Evolutionary conservation across 1,139 yeast species (phyloP).

Genomic region (Candida gigantensis): DNA sequence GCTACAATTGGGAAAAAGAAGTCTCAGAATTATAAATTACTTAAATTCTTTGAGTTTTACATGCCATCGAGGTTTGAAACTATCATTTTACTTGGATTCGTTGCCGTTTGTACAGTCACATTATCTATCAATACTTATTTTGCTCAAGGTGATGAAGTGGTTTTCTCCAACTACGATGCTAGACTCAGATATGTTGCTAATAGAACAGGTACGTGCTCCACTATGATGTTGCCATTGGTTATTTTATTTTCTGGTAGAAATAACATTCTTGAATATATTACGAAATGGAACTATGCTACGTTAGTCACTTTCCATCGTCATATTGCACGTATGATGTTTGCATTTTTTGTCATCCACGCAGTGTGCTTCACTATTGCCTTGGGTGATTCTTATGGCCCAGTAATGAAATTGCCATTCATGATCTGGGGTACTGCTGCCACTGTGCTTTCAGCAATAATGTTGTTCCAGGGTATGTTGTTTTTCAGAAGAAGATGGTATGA

Average conservation of each 20-base stretch:
- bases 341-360: slow-evolving; percentile 38
- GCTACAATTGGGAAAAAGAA: slow-evolving; percentile 27
- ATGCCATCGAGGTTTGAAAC: slow-evolving; percentile 64
- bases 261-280: slow-evolving; percentile 48
- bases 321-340: slow-evolving; percentile 45
- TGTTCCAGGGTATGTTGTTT: slow-evolving; percentile 48
- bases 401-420: slow-evolving; percentile 35
- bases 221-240: slow-evolving; percentile 48
- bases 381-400: slow-evolving; percentile 16
- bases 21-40: slow-evolving; percentile 25
- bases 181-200: slow-evolving; percentile 40
- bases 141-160: slow-evolving; percentile 22
- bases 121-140: slow-evolving; percentile 25
- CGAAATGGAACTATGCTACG: slow-evolving; percentile 56
- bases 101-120: slow-evolving; percentile 44
- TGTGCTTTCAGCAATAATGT: slow-evolving; percentile 35
- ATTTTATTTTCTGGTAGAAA: slow-evolving; percentile 56
- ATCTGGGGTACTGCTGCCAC: slow-evolving; percentile 54
- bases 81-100: slow-evolving; percentile 43
- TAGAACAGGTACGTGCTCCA: slow-evolving; percentile 55
- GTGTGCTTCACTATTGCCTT: slow-evolving; percentile 25
- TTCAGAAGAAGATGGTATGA: slow-evolving; percentile 65
- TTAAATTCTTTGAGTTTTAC: slow-evolving; percentile 26
- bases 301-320: slow-evolving; percentile 55
- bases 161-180: slow-evolving; percentile 17